Conservation (phyloP, 2,329 filamentous ascomycete genomes). For the Colletotrichum lentis region DNA sequence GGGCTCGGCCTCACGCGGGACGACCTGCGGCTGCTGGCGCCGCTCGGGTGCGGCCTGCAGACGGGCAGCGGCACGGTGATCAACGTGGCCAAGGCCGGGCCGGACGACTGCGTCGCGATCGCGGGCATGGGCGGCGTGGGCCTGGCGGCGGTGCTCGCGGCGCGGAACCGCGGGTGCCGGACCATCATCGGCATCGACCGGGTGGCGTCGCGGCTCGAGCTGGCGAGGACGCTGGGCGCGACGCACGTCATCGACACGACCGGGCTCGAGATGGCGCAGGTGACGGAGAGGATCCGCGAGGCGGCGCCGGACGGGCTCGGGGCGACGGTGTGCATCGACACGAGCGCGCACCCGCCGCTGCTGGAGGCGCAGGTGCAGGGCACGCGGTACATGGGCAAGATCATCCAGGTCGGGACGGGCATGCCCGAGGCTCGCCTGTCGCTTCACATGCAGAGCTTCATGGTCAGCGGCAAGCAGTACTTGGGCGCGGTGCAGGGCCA, state of each 20-base stretch:
- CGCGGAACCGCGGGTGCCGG: slow-evolving; percentile 42
- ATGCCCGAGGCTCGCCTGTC: slow-evolving; percentile 53
- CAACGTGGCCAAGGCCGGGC: slow-evolving; percentile 44
- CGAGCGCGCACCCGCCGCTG: slow-evolving; percentile 54
- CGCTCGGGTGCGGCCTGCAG: slow-evolving; percentile 50
- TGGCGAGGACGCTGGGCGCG: slow-evolving; percentile 47
- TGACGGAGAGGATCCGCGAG: slow-evolving; percentile 43
- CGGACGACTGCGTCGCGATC: slow-evolving; percentile 44
- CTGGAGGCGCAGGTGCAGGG: slow-evolving; percentile 53
- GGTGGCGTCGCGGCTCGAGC: slow-evolving; percentile 25
- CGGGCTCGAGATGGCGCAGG: slow-evolving; percentile 40
- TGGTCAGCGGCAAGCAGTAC: slow-evolving; percentile 57
- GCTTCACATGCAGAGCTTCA: slow-evolving; percentile 55
- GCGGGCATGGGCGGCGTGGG: slow-evolving; percentile 49
- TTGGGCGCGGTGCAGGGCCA: slow-evolving; percentile 50
- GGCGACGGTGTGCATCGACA: slow-evolving; percentile 58
- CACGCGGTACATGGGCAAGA: slow-evolving; percentile 55
- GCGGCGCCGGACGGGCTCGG: slow-evolving; percentile 58
- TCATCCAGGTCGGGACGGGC: slow-evolving; percentile 60
- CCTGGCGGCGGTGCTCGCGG: slow-evolving; percentile 48
- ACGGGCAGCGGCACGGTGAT: slow-evolving; percentile 49
- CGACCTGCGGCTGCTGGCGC: slow-evolving; percentile 45
- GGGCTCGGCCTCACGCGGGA: slow-evolving; percentile 20
- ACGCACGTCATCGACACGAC: slow-evolving; percentile 44
- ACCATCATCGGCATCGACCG: slow-evolving; percentile 44